phyloP scores from a whole-genome alignment of 1,139 yeast genomes.

The Groenewaldozyma auringiensis region DNA sequence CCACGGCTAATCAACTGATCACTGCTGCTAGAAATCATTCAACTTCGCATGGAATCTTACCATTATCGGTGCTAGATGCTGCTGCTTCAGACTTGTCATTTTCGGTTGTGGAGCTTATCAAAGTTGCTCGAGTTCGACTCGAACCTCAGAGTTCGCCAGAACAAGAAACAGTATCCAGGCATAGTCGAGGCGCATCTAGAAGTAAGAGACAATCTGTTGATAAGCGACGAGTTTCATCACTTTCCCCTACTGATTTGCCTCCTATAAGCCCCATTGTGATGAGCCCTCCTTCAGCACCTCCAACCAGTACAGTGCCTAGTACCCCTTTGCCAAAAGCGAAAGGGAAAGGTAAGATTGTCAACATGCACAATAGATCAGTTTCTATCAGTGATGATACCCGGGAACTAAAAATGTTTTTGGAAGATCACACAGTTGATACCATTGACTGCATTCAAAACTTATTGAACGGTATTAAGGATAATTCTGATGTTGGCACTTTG shows the following conservation, averaged over 20 bases:
- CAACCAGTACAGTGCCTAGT: background rate
- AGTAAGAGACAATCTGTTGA: background rate
- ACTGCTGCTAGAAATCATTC: conserved; percentile 75
- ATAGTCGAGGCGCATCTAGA: background rate
- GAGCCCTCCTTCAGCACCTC: background rate
- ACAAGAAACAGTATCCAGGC: background rate
- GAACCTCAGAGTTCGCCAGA: conserved; percentile 1
- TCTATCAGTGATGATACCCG: background rate
- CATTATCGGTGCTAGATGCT: conserved; percentile 66
- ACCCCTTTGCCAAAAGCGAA: background rate
- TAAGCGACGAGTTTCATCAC: background rate
- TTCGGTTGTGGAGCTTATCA: conserved; percentile 62
- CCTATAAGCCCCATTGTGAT: background rate
- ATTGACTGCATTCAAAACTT: conserved; percentile 83
- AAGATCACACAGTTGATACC: conserved; percentile 89
- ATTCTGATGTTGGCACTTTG: conserved; percentile 68
- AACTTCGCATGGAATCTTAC: conserved; percentile 54
- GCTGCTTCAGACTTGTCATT: conserved; percentile 71
- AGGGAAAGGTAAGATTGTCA: background rate
- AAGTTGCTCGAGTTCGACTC: conserved; percentile 43
- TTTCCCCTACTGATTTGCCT: background rate
- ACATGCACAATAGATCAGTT: background rate
- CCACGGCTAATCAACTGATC: conserved; percentile 67
- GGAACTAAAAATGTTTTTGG: conserved; percentile 76
- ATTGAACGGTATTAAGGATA: conserved; percentile 40